Percentiles rank a stretch among this genome's conserved stretches.
These are phyloP conservation scores for Tricholomella constricta DNA, from an alignment of 768 basidiomycete genomes.

Conservation along the genomic window DNA sequence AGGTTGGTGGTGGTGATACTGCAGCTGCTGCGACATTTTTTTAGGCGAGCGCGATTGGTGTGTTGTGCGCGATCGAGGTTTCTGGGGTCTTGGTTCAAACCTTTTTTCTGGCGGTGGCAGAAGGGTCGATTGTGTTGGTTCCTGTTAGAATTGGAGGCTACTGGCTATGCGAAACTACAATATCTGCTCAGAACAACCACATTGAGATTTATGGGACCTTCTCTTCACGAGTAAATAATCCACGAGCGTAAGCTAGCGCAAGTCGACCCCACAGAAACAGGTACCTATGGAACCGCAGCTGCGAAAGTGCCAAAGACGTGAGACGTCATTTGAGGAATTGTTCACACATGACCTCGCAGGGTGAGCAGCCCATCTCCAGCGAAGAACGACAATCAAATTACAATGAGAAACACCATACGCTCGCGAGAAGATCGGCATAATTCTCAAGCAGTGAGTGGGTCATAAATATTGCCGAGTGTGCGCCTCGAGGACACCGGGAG, in stretches of 20 bases:
- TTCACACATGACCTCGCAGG: too few relatives aligned
- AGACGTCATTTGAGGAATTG: not conserved
- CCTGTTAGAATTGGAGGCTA: slow-evolving; percentile 4
- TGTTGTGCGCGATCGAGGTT: slow-evolving; percentile 35
- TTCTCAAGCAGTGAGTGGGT: not conserved
- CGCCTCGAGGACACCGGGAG: not conserved
- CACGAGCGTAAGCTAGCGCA: too few relatives aligned
- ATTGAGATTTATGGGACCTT: too few relatives aligned
- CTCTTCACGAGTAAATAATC: too few relatives aligned
- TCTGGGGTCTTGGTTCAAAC: slow-evolving; percentile 35
- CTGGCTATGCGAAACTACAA: too few relatives aligned
- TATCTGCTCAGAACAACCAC: too few relatives aligned
- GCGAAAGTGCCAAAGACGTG: not conserved
- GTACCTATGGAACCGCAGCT: not conserved
- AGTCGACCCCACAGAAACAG: too few relatives aligned
- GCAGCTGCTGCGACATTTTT: slow-evolving; percentile 48
- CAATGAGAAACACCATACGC: too few relatives aligned
- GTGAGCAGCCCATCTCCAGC: too few relatives aligned
- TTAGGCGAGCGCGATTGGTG: slow-evolving; percentile 23
- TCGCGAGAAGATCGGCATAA: not conserved
- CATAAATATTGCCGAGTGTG: not conserved
- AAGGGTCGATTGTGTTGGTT: slow-evolving; percentile 1
- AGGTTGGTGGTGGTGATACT: slow-evolving; percentile 29
- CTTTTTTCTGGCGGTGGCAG: slow-evolving; percentile 14
- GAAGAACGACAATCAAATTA: too few relatives aligned